Conservation (phyloP, 1,284 basidiomycete genomes). For the Chalciporus piperatoides region DNA sequence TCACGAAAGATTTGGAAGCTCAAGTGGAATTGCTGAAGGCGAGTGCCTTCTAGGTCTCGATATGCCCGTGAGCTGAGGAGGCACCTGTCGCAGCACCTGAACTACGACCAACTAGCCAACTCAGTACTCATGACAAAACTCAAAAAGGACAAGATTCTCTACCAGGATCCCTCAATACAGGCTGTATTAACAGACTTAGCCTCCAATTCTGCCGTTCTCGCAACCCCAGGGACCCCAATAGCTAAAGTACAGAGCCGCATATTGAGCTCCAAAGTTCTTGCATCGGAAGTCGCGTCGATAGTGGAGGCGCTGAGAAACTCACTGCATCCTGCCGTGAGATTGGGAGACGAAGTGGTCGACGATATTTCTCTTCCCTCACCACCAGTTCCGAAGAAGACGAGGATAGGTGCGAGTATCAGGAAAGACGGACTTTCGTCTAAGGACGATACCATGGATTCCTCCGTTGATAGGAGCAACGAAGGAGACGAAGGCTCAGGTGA, state of each 20-base stretch:
- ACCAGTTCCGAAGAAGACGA: conserved; percentile 11
- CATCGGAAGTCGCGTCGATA: conserved; percentile 53
- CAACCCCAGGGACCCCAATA: conserved; percentile 41
- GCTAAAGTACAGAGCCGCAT: conserved; percentile 72
- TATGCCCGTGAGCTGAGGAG: conserved; percentile 6
- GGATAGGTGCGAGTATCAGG: not conserved
- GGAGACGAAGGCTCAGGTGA: conserved; percentile 23
- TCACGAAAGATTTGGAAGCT: conserved; percentile 54
- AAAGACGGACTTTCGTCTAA: not conserved
- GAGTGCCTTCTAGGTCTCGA: conserved; percentile 13
- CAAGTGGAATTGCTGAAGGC: conserved; percentile 74
- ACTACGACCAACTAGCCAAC: conserved; percentile 56
- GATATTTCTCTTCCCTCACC: not conserved
- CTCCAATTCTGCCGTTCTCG: conserved; percentile 30
- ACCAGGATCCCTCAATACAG: conserved; percentile 43
- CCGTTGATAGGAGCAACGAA: conserved; percentile 33
- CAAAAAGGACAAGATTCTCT: conserved; percentile 65
- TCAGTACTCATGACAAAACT: conserved; percentile 69
- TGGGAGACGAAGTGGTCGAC: not conserved
- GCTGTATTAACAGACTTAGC: conserved; percentile 46
- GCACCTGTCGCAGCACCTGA: conserved; percentile 46
- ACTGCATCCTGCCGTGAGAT: conserved; percentile 35
- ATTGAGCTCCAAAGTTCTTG: conserved; percentile 72
- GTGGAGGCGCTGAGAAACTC: conserved; percentile 49
- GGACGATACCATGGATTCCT: conserved; percentile 17